A percentile compares a stretch with the other conserved stretches of the same genome.
phyloP scores from a whole-genome alignment of 164 flowering plant genomes.

The Vitis amurensis region DNA sequence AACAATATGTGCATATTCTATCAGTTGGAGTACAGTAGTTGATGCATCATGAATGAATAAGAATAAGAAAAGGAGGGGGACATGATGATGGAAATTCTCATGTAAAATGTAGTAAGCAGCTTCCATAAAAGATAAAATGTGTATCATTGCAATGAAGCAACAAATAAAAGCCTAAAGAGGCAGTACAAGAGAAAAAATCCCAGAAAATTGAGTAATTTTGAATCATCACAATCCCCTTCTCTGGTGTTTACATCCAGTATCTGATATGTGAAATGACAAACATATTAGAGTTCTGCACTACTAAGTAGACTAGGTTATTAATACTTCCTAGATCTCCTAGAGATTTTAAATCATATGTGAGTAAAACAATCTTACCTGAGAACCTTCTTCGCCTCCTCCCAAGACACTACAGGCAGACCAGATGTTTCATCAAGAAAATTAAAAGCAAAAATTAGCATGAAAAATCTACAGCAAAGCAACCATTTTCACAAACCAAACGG shows the following conservation, averaged over 20 bases:
- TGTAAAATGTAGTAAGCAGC: background rate
- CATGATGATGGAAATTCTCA: too few species aligned
- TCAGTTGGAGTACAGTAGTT: background rate
- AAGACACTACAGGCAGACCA: slow-evolving; percentile 63
- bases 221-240: background rate
- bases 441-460: background rate
- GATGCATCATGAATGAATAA: background rate
- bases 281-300: too few species aligned
- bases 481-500: background rate
- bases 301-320: too few species aligned
- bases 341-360: too few species aligned
- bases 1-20: background rate
- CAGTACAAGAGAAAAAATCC: background rate
- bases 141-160: background rate
- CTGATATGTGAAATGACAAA: too few species aligned
- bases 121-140: background rate
- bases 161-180: background rate
- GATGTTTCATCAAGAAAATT: slow-evolving; percentile 5
- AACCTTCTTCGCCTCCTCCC: slow-evolving; percentile 56
- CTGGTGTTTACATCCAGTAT: too few species aligned
- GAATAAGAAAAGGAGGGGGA: background rate
- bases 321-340: too few species aligned
- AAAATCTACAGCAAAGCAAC: background rate
- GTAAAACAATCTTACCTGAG: slow-evolving; percentile 36
- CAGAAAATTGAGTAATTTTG: background rate